These are phyloP conservation scores for Fusarium lateritium DNA, from an alignment of 2,329 filamentous ascomycete species.

Conservation along the genomic window DNA sequence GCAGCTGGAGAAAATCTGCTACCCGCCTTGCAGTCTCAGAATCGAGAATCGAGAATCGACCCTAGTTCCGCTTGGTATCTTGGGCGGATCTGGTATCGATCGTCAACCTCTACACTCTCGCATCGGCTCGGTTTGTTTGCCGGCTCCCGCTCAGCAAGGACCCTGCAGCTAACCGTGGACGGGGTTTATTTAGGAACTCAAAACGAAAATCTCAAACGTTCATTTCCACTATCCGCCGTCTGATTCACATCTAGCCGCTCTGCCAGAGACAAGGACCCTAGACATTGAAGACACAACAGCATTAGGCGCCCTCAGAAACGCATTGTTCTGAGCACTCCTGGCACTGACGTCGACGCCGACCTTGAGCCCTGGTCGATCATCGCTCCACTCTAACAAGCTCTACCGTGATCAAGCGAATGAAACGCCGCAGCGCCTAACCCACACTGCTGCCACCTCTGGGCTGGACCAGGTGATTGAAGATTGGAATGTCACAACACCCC, in stretches of 20 bases:
- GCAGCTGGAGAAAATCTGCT: conserved; percentile 23
- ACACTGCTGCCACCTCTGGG: conserved; percentile 47
- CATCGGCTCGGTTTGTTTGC: conserved; percentile 38
- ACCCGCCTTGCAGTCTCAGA: conserved; percentile 17
- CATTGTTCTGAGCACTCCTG: conserved; percentile 42
- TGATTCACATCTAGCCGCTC: conserved; percentile 39
- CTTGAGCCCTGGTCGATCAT: conserved; percentile 51
- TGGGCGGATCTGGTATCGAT: conserved; percentile 37
- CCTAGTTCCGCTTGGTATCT: conserved; percentile 17
- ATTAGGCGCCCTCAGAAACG: conserved; percentile 36
- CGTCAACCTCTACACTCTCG: conserved; percentile 32
- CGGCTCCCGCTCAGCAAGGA: conserved; percentile 37
- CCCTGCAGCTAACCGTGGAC: conserved; percentile 46
- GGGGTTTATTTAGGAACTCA: conserved; percentile 21
- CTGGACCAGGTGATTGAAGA: conserved; percentile 51
- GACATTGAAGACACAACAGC: conserved; percentile 19
- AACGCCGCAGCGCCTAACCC: conserved; percentile 54
- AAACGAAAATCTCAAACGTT: conserved; percentile 30
- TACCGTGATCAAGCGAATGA: conserved; percentile 52
- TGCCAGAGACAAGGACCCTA: conserved; percentile 32
- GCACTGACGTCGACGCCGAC: conserved; percentile 47
- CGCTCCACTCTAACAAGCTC: conserved; percentile 48
- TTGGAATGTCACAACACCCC: conserved; percentile 51
- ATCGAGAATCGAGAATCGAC: conserved; percentile 22
- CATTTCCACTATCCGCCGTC: conserved; percentile 28